Evolutionary conservation across 2,329 filamentous ascomycete species (phyloP).

Genomic region (Aspergillus phoenicis): DNA sequence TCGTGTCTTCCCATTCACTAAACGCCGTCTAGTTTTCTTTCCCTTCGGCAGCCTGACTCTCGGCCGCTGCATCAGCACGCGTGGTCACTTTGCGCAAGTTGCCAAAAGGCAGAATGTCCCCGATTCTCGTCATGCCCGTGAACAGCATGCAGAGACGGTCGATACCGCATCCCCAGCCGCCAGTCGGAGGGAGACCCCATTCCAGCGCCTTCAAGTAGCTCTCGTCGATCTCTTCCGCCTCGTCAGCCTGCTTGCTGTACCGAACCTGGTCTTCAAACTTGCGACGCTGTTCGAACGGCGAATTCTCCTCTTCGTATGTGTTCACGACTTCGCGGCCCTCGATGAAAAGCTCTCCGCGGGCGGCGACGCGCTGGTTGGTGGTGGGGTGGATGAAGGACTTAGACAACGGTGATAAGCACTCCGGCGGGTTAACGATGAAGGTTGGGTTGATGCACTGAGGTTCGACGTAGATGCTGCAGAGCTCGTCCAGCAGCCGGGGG

Average conservation of each 20-base stretch:
- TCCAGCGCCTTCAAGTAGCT: slow-evolving; percentile 83
- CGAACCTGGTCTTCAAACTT: slow-evolving; percentile 71
- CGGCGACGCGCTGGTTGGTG: slow-evolving; percentile 72
- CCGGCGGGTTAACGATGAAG: slow-evolving; percentile 87
- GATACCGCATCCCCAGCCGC: slow-evolving; percentile 93
- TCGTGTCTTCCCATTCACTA: neutral
- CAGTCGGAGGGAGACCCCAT: slow-evolving; percentile 90
- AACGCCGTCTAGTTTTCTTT: slow-evolving; percentile 4
- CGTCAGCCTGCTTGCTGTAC: slow-evolving; percentile 52
- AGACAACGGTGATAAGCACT: slow-evolving; percentile 85
- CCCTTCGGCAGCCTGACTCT: neutral
- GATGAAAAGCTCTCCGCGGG: slow-evolving; percentile 84
- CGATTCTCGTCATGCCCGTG: slow-evolving; percentile 74
- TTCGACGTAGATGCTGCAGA: slow-evolving; percentile 77
- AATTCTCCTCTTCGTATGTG: slow-evolving; percentile 98
- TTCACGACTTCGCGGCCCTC: slow-evolving; percentile 82
- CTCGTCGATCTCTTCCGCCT: slow-evolving; percentile 65
- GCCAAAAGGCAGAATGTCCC: slow-evolving; percentile 86
- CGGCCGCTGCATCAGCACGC: slow-evolving; percentile 6
- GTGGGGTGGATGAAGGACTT: slow-evolving; percentile 77
- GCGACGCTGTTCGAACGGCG: slow-evolving; percentile 77
- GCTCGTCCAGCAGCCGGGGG: slow-evolving; percentile 76
- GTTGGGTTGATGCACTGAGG: slow-evolving; percentile 71
- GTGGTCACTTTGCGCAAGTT: slow-evolving; percentile 63
- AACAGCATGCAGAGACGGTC: slow-evolving; percentile 93